These are phyloP conservation scores for Arachis monticola DNA, from an alignment of 331 rosid genomes.

Conservation along the genomic window DNA sequence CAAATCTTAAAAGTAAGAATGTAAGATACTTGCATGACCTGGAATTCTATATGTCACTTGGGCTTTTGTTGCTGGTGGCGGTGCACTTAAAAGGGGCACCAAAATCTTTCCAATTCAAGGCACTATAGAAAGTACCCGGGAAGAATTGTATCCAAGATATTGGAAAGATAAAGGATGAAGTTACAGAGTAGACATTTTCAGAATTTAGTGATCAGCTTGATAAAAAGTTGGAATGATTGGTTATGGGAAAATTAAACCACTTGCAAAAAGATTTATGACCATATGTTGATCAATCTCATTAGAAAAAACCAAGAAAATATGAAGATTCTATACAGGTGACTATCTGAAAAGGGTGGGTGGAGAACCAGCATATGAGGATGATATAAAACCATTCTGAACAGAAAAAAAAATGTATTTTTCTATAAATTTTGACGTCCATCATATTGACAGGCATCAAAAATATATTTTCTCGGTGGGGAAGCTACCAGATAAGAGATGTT, in stretches of 20 bases:
- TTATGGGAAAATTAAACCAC: constrained; percentile 9
- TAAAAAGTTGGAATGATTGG: constrained; percentile 8
- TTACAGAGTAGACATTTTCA: constrained; percentile 24
- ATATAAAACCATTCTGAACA: neutral
- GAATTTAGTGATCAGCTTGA: constrained; percentile 10
- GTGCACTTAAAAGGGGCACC: neutral
- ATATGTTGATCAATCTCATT: constrained; percentile 24
- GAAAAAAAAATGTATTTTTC: constrained; percentile 4
- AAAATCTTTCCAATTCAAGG: neutral
- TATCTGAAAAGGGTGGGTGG: neutral
- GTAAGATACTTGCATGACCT: neutral
- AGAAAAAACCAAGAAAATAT: constrained; percentile 6
- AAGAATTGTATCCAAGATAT: neutral
- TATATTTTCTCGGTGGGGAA: constrained; percentile 25
- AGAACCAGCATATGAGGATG: constrained; percentile 28
- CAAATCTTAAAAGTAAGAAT: neutral
- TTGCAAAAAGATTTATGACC: constrained; percentile 14
- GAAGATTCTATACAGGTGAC: constrained; percentile 29
- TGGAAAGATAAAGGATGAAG: constrained; percentile 5
- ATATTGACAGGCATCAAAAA: neutral
- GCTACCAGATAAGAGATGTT: constrained; percentile 62
- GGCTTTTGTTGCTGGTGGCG: neutral
- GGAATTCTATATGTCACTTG: neutral
- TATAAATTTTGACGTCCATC: constrained; percentile 3
- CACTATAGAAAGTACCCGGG: neutral